phyloP scores from a whole-genome alignment of 805 yeast genomes.

The Schwanniomyces yamadae region DNA sequence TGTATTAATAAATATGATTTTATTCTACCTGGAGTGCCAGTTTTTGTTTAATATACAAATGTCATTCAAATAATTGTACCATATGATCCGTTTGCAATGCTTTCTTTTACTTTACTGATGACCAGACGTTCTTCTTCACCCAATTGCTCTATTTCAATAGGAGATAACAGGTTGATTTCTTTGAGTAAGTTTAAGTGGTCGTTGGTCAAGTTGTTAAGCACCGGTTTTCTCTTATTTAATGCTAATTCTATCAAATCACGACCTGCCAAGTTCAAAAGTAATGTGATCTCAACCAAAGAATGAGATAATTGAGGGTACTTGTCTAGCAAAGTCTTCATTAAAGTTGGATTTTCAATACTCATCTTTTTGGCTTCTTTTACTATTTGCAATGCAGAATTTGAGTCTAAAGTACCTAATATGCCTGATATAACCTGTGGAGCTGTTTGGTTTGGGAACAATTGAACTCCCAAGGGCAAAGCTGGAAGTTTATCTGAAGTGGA shows the following conservation, averaged over 20 bases:
- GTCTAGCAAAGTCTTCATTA: slow-evolving; percentile 58
- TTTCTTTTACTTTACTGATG: slow-evolving; percentile 19
- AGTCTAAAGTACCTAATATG: slow-evolving; percentile 48
- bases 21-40: too few species aligned
- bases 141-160: slow-evolving; percentile 27
- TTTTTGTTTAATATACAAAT: background rate
- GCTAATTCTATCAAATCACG: slow-evolving; percentile 38
- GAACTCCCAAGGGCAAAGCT: slow-evolving; percentile 41
- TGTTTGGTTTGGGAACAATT: slow-evolving; percentile 39
- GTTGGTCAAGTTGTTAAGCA: slow-evolving; percentile 25
- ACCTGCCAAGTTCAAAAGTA: slow-evolving; percentile 32
- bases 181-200: slow-evolving; percentile 36
- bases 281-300: slow-evolving; percentile 73
- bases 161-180: slow-evolving; percentile 26
- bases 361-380: slow-evolving; percentile 59
- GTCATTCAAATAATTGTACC: slow-evolving; percentile 15
- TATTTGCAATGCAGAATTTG: slow-evolving; percentile 45
- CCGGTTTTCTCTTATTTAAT: slow-evolving; percentile 31
- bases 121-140: slow-evolving; percentile 23
- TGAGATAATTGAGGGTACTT: slow-evolving; percentile 80
- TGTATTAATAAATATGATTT: too few species aligned
- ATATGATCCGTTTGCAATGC: slow-evolving; percentile 26
- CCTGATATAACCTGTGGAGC: slow-evolving; percentile 44
- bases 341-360: slow-evolving; percentile 54
- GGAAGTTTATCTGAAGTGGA: slow-evolving; percentile 31